phyloP scores from a whole-genome alignment of 2,329 filamentous ascomycete species.

The Colletotrichum sojae region DNA sequence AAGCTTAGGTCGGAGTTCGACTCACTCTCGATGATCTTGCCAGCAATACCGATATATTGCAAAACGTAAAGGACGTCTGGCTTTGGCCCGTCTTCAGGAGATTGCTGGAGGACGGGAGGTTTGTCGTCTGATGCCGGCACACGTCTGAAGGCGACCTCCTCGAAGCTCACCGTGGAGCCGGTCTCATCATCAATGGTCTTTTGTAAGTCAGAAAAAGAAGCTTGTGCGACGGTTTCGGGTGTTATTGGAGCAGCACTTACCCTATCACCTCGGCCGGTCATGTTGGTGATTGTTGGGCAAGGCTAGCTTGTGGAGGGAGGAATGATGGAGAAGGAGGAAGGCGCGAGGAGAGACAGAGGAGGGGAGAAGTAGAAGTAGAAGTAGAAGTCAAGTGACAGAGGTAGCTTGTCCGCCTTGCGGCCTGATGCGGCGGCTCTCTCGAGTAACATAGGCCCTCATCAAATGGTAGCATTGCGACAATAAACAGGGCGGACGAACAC shows the following conservation, averaged over 20 bases:
- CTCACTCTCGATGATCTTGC: constrained; percentile 55
- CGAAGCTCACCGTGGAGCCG: constrained; percentile 51
- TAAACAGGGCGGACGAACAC: too few species aligned
- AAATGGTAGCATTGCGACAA: too few species aligned
- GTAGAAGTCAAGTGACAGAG: background rate
- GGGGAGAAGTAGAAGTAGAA: background rate
- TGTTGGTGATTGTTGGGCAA: constrained; percentile 4
- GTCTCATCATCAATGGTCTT: constrained; percentile 44
- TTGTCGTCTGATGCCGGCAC: constrained; percentile 1
- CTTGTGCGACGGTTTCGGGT: background rate
- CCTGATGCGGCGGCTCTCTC: constrained; percentile 15
- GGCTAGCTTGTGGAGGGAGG: background rate
- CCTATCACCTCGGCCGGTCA: constrained; percentile 29
- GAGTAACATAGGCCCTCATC: background rate
- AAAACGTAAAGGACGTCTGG: constrained; percentile 60
- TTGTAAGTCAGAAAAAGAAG: background rate
- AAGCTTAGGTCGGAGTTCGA: background rate
- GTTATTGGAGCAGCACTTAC: constrained; percentile 3
- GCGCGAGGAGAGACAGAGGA: background rate
- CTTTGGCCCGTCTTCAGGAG: constrained; percentile 44
- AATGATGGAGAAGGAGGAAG: background rate
- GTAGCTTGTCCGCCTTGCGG: constrained; percentile 8
- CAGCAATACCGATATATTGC: constrained; percentile 53
- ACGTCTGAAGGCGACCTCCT: constrained; percentile 47
- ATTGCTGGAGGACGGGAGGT: constrained; percentile 37